Evolutionary conservation across 129 eudicot species (phyloP), one percentile per base, ranked within the genome.

Genomic region (Daucus carota): DNA sequence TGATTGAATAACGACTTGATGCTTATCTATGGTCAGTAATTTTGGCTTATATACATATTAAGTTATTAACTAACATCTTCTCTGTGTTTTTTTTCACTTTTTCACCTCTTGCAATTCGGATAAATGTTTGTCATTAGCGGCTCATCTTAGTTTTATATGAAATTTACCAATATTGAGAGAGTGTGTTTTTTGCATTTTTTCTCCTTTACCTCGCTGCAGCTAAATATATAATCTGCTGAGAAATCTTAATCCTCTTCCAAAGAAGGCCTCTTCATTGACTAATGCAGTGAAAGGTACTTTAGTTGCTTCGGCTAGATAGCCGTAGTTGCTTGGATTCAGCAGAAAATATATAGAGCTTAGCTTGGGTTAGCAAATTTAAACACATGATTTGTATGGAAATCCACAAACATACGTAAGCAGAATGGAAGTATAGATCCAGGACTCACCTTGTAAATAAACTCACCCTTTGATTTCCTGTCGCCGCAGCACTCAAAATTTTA

Each of bases 211-310:
- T 62, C 69, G 26, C 69, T 24, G 38, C 69, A 62, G 38, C 28
- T 62, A 62, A 62, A 29, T 62, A 8, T 3, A 24, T 0, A 22
- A 16, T 62, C 34, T 5, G 38, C 36, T n/a, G 69, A 24, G 4
- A n/a, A 62, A 34, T 16, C 28, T 62, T 34, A 26, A 24, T 10
- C 2, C 10, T 16, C 11, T 62, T 28, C 17, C 11, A 62, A n/a
- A 34, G 69, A 29, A 62, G 36, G 34, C 17, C 68, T 62, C 69
- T 62, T 36, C 5, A 6, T 29, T 11, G 70, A 68, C 26, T 73
- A 36, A 85, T 85, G 88, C 81, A 76, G 72, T 74, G 75, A 38
- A 76, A 78, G 67, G 45, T 29, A 63, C 22, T 31, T 29, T 63
- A 29, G 68, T 28, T 12, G 36, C 20, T 62, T 28, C 2, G 2